Evolutionary conservation across 1,284 basidiomycete genomes (phyloP).

Genomic region (Austroboletus niveus): DNA sequence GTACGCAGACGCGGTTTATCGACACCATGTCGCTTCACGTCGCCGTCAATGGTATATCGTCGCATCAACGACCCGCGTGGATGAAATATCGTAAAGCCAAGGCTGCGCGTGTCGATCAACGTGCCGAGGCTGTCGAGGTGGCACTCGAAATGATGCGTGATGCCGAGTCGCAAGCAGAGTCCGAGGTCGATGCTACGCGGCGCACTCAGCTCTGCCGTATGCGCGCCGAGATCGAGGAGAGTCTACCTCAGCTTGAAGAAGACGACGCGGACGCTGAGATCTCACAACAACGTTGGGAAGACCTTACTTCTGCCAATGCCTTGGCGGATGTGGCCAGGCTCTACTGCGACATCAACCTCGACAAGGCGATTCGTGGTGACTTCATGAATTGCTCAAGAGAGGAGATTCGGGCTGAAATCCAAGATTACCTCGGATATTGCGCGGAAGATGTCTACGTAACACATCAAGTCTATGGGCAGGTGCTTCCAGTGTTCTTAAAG

Average conservation of each 20-base stretch:
- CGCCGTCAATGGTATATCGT: constrained; percentile 92
- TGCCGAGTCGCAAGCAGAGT: constrained; percentile 45
- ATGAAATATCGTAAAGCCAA: constrained; percentile 70
- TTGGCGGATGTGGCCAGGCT: constrained; percentile 90
- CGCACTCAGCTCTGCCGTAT: constrained; percentile 44
- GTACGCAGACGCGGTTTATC: constrained; percentile 77
- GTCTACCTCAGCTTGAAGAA: constrained; percentile 38
- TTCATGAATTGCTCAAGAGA: constrained; percentile 67
- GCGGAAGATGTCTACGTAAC: constrained; percentile 85
- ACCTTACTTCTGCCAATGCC: constrained; percentile 90
- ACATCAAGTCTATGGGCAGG: constrained; percentile 76
- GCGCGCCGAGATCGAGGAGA: constrained; percentile 46
- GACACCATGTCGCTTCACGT: constrained; percentile 97
- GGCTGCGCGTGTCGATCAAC: constrained; percentile 49
- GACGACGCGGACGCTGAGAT: constrained; percentile 41
- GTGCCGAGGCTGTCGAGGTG: constrained; percentile 58
- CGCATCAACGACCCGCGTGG: constrained; percentile 94
- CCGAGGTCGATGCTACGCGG: constrained; percentile 37
- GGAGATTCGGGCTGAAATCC: constrained; percentile 68
- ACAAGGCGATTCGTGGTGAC: constrained; percentile 80
- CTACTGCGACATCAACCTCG: constrained; percentile 81
- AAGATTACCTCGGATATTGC: constrained; percentile 85
- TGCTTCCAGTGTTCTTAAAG: constrained; percentile 82
- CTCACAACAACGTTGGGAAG: constrained; percentile 80
- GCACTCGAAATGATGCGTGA: constrained; percentile 49